A percentile compares a stretch with the other conserved stretches of the same genome.
These are phyloP conservation scores for Acanthamoeba culbertsoni DNA, from an alignment of 208 protist genomes.

Conservation along the genomic window DNA sequence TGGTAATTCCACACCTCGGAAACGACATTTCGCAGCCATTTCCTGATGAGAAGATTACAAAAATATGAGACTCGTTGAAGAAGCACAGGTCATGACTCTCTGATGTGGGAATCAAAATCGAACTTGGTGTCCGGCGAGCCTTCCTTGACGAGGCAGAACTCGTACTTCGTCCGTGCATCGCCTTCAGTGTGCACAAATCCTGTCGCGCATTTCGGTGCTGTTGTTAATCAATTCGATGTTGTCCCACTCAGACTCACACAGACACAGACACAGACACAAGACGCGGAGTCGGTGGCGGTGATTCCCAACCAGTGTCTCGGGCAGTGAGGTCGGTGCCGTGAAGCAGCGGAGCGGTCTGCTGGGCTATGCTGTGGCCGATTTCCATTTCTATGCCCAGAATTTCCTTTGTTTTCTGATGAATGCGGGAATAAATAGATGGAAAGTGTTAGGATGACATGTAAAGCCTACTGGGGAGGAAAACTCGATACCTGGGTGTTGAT, in stretches of 20 bases:
- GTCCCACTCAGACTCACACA: too few species aligned
- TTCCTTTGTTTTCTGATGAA: neutral
- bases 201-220: too few species aligned
- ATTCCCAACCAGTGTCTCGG: neutral
- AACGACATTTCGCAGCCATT: neutral
- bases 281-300: neutral
- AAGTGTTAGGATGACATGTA: neutral
- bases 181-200: neutral
- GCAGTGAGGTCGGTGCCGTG: neutral
- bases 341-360: neutral
- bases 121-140: neutral
- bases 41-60: neutral
- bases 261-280: neutral
- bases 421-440: neutral
- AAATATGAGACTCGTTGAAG: too few species aligned
- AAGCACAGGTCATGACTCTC: too few species aligned
- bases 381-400: neutral
- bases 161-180: neutral
- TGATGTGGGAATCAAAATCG: neutral
- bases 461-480: neutral
- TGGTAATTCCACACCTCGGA: constrained; percentile 22
- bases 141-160: neutral
- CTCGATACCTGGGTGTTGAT: neutral
- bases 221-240: too few species aligned
- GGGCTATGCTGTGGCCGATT: neutral